Base-by-base conservation (phyloP, 2,329 filamentous ascomycete genomes). In the Myriosclerotinia duriaeana region DNA sequence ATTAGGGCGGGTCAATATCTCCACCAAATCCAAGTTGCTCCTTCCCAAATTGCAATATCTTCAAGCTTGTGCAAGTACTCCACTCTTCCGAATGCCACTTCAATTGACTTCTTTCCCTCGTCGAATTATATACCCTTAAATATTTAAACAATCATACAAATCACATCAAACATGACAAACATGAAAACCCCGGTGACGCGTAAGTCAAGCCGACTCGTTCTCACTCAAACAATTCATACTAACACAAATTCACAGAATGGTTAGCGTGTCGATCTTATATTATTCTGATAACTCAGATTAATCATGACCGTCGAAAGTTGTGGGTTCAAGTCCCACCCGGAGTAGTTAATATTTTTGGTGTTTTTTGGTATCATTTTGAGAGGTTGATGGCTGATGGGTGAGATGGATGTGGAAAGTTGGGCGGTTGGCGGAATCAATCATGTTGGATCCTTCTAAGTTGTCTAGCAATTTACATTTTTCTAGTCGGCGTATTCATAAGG, bases 241-340 rank as follows among this genome's bases (percentile, higher is more conserved):
- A 20, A 65, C n/a, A 40, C 8, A 20, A 26, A 50, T 36, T 26
- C 38, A 50, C 20, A 68, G 66, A 70, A 68, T 69, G 67, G 65
- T 70, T 69, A 70, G 68, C 68, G 68, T 69, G 68, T 69, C 67
- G 67, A 65, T 69, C 68, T 69, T 69, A 68, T 69, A 69, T 52
- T 52, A 7, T 59, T 64, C 59, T 61, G 55, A 48, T 30, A 60
- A 59, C 52, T 54, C 58, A 52, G 59, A 53, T 36, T 48, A 38
- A 38, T 63, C 66, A 69, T 69, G 68, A 64, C 50, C 56, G 30
- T 61, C 53, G 66, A 67, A 67, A 67, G 66, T 22, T 64, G 66
- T 67, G 62, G 66, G 62, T 67, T 65, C 62, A 48, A 66, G 65
- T 66, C 52, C 65, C 65, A 66, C 59, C 59, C 53, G 59, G 42